Evolutionary conservation across 2,329 filamentous ascomycete species (phyloP).

Genomic region (Waltergamsia citrina): DNA sequence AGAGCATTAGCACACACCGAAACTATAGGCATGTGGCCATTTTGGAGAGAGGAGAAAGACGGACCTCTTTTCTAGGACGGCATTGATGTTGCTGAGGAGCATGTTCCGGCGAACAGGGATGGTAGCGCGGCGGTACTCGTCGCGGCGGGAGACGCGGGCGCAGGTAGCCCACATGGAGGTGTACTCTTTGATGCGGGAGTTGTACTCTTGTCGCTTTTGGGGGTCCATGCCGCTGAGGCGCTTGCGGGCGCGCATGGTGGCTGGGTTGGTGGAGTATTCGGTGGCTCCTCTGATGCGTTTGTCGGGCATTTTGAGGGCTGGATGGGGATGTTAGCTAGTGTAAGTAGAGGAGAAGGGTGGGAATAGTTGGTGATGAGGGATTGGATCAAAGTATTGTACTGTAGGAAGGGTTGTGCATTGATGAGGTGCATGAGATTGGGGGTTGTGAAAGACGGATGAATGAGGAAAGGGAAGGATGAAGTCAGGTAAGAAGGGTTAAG

Average conservation of each 20-base stretch:
- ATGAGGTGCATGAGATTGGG: too few relatives aligned
- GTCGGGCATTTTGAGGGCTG: slow-evolving; percentile 5
- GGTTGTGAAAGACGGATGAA: too few relatives aligned
- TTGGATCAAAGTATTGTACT: too few relatives aligned
- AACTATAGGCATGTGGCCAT: too few relatives aligned
- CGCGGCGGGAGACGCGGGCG: slow-evolving; percentile 2
- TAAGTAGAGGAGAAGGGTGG: too few relatives aligned
- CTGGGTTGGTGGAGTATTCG: slow-evolving; percentile 4
- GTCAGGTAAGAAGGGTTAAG: too few relatives aligned
- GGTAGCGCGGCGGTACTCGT: slow-evolving; percentile 1
- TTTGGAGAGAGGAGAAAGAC: not conserved
- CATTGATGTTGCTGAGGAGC: not conserved
- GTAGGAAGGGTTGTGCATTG: too few relatives aligned
- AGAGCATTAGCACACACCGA: too few relatives aligned
- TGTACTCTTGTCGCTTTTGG: not conserved
- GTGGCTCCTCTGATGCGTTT: slow-evolving; percentile 2
- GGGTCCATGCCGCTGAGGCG: slow-evolving; percentile 3
- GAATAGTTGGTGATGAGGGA: too few relatives aligned
- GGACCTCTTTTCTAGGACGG: slow-evolving; percentile 4
- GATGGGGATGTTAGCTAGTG: not conserved
- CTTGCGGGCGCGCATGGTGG: slow-evolving; percentile 2
- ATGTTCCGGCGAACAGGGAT: not conserved
- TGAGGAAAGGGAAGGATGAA: too few relatives aligned
- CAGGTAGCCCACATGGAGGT: slow-evolving; percentile 4
- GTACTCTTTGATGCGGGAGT: slow-evolving; percentile 2